Percentiles rank a stretch among this genome's conserved stretches.
phyloP scores from a whole-genome alignment of 495 filamentous ascomycete genomes.

The Hypoxylon intermedium region DNA sequence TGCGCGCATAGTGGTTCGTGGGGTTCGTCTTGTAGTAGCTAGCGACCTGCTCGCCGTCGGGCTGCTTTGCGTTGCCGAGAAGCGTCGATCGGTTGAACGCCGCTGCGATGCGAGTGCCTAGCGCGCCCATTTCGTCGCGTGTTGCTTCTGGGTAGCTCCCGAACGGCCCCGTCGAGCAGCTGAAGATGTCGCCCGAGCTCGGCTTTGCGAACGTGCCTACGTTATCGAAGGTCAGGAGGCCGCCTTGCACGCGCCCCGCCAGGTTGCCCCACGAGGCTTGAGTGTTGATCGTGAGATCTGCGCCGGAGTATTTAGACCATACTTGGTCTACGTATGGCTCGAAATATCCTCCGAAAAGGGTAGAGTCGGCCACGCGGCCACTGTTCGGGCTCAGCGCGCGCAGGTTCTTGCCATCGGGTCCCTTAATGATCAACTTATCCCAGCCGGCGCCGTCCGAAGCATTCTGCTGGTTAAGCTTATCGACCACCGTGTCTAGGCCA shows the following conservation, averaged over 20 bases:
- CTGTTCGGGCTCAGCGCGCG: constrained; percentile 72
- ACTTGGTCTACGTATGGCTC: constrained; percentile 67
- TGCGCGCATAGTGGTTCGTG: constrained; percentile 76
- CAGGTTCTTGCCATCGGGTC: constrained; percentile 57
- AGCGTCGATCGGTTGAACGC: constrained; percentile 73
- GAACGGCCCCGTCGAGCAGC: constrained; percentile 75
- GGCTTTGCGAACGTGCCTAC: constrained; percentile 64
- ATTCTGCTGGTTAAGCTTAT: constrained; percentile 60
- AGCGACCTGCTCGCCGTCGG: constrained; percentile 52
- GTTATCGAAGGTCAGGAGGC: constrained; percentile 58
- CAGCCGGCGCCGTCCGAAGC: constrained; percentile 65
- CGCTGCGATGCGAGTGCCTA: constrained; percentile 71
- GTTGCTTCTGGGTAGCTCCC: constrained; percentile 49
- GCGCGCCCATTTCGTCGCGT: constrained; percentile 50
- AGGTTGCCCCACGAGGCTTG: constrained; percentile 60
- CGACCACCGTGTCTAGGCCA: constrained; percentile 64
- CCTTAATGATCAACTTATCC: constrained; percentile 65
- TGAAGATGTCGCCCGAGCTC: constrained; percentile 69
- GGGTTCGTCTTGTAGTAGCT: constrained; percentile 61
- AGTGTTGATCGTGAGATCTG: constrained; percentile 66
- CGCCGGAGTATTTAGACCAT: constrained; percentile 64
- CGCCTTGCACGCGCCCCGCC: constrained; percentile 55
- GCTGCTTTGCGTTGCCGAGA: constrained; percentile 56
- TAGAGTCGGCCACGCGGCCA: constrained; percentile 59
- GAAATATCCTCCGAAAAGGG: constrained; percentile 68